Percentiles rank a stretch among this genome's conserved stretches.
phyloP scores from a whole-genome alignment of 2,329 filamentous ascomycete species.

The Trichophyton simii region DNA sequence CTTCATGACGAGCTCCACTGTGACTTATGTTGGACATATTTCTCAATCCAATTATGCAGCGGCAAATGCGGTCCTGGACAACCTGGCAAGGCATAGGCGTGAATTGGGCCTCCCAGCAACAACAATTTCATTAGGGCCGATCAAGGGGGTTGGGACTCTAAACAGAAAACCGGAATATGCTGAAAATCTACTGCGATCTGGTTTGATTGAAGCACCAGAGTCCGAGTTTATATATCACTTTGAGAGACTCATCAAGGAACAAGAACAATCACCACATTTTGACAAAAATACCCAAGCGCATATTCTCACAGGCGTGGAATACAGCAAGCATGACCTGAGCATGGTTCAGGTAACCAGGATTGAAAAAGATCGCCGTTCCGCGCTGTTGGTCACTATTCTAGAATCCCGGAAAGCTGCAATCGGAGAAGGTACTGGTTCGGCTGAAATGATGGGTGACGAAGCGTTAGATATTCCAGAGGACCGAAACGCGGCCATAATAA shows the following conservation, averaged over 20 bases:
- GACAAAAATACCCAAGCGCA: not conserved
- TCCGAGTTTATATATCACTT: not conserved
- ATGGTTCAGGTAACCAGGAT: not conserved
- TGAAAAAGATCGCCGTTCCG: not conserved
- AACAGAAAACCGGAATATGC: not conserved
- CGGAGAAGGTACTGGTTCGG: not conserved
- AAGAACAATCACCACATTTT: not conserved
- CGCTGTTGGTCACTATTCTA: not conserved
- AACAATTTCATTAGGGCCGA: not conserved
- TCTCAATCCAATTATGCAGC: constrained; percentile 11
- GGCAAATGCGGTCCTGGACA: constrained; percentile 18
- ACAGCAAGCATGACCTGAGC: not conserved
- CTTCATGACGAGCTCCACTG: constrained; percentile 9
- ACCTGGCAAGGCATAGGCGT: constrained; percentile 8
- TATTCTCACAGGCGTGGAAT: not conserved
- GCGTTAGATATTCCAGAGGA: not conserved
- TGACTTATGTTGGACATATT: constrained; percentile 6
- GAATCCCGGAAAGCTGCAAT: not conserved
- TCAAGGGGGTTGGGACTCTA: not conserved
- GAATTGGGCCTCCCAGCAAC: not conserved
- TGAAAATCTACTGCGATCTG: not conserved
- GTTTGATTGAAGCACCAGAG: not conserved
- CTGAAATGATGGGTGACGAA: not conserved
- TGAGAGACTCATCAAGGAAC: not conserved
- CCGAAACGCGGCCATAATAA: not conserved